Conservation (phyloP, 441 rosid genomes). For the Populus hybrid region DNA sequence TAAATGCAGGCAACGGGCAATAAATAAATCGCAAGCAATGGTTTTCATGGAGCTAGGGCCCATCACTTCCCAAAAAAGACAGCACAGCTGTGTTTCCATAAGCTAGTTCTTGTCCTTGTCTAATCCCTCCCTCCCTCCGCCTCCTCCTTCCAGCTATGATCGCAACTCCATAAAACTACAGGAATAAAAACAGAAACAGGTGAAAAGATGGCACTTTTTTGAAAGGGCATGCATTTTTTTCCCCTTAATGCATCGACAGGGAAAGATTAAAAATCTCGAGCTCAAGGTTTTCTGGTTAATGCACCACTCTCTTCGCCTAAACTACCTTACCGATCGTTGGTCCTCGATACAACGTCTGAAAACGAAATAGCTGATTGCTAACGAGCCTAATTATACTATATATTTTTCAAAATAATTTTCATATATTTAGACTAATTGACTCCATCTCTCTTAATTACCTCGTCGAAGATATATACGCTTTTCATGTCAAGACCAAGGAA, state of each 20-base stretch:
- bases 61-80: neutral
- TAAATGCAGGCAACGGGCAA: neutral
- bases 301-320: no score
- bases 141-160: neutral
- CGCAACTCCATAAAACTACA: neutral
- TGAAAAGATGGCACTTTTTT: neutral
- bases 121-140: neutral
- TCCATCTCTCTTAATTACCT: no score
- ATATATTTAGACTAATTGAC: no score
- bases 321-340: no score
- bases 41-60: neutral
- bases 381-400: neutral
- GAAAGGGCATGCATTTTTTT: neutral
- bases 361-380: neutral
- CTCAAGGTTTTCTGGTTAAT: neutral
- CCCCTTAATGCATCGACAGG: no score
- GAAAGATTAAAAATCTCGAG: no score
- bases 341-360: neutral
- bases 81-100: constrained; percentile 10
- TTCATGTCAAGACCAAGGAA: no score
- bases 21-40: neutral
- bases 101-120: constrained; percentile 8
- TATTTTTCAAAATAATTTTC: neutral
- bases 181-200: neutral
- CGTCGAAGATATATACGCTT: no score